phyloP scores from a whole-genome alignment of 495 filamentous ascomycete species.

The Glutinoglossum americanum region DNA sequence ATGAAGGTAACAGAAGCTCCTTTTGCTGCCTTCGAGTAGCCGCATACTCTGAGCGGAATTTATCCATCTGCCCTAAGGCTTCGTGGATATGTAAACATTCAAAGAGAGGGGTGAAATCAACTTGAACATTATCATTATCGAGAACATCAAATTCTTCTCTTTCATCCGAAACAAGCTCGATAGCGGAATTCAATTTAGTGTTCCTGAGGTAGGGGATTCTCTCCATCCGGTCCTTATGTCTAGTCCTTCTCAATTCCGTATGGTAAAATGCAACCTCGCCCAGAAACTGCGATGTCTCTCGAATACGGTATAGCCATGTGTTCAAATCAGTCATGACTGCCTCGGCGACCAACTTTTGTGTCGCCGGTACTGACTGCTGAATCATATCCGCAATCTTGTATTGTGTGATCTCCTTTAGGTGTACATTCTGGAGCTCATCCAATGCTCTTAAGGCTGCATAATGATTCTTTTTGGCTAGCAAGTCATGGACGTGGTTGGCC shows the following conservation, averaged over 20 bases:
- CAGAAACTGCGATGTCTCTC: constrained; percentile 84
- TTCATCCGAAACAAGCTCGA: constrained; percentile 88
- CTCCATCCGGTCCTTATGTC: constrained; percentile 63
- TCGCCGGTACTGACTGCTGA: constrained; percentile 79
- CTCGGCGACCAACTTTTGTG: constrained; percentile 80
- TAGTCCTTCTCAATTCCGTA: constrained; percentile 63
- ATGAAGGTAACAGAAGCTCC: constrained; percentile 59
- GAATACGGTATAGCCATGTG: constrained; percentile 90
- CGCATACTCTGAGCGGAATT: constrained; percentile 76
- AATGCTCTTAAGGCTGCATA: constrained; percentile 84
- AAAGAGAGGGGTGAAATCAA: constrained; percentile 86
- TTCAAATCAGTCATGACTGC: constrained; percentile 94
- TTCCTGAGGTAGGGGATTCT: constrained; percentile 44
- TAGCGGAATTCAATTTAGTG: constrained; percentile 87
- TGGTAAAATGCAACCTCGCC: constrained; percentile 96
- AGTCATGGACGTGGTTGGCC: constrained; percentile 84
- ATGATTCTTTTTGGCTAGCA: constrained; percentile 78
- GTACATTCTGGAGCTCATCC: constrained; percentile 90
- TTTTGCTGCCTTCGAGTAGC: constrained; percentile 77
- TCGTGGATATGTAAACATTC: constrained; percentile 96
- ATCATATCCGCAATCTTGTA: constrained; percentile 94
- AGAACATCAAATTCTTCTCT: constrained; percentile 85
- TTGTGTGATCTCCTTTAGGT: constrained; percentile 77
- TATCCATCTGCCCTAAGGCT: constrained; percentile 77
- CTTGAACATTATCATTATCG: constrained; percentile 79